Base-by-base conservation (phyloP, 148 eudicot genomes). In the Polygonum aviculare region DNA sequence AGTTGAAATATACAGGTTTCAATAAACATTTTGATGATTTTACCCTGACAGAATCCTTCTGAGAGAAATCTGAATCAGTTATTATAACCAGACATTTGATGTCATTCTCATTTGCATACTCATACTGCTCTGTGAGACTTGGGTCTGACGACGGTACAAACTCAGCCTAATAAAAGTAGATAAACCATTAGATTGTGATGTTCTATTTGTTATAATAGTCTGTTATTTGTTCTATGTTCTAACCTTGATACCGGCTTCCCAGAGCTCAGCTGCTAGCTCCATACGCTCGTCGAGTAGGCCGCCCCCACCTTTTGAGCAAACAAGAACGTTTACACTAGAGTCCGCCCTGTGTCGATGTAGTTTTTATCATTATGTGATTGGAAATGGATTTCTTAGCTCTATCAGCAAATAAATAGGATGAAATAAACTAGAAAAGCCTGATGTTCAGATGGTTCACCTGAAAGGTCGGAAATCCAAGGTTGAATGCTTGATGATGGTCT, bases 231-330 rank as follows among this genome's bases (percentile, higher is more conserved):
- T 21, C 22, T 21, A 44, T 21, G 31, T 21, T 71, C 48, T 39
- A 59, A 89, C 98, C 91, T 83, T 92, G 75, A 94, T 87, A 79
- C 83, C 88, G 69, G 93, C 90, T 75, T 89, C 96, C 98, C 98
- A 90, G 31, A 94, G 79, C 78, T 94, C 92, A 74, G 89, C 85
- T 60, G 85, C 92, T 45, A 94, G 88, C 78, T 90, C 96, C 98
- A 94, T 94, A 49, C 98, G 97, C 74, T 94, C 93, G 67, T 85
- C 83, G 72, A 94, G 71, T 51, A 94, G 83, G 57, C 98, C 98
- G 75, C 98, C 98, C 8, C 94, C 92, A 73, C 98, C 98, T 84
- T 93, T 89, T 77, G 98, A 94, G 82, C 98, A 94, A 67, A 94
- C 85, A 54, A 94, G 87, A 83, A 92, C 78, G 60, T 77, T 77